Evolutionary conservation across 345 rosid species (phyloP).

Genomic region (Passiflora organensis): DNA sequence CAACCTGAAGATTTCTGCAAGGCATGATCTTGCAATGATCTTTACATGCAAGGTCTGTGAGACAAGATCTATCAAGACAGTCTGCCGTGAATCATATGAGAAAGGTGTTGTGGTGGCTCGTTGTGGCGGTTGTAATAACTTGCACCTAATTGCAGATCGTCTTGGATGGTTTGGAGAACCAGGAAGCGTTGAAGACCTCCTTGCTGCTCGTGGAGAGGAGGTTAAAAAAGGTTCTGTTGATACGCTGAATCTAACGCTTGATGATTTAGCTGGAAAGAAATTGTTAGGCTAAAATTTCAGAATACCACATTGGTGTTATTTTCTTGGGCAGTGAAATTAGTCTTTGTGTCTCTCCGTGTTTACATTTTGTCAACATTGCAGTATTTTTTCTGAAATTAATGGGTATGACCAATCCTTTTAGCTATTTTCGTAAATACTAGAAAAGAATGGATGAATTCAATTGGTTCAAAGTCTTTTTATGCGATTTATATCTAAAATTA

Average conservation of each 20-base stretch:
- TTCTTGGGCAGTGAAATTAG: not conserved
- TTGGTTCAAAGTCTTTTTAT: too few relatives aligned
- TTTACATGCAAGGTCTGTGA: constrained; percentile 88
- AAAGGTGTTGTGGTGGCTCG: constrained; percentile 84
- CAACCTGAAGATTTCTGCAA: constrained; percentile 51
- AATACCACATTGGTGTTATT: not conserved
- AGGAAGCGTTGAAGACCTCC: constrained; percentile 71
- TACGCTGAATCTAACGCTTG: constrained; percentile 66
- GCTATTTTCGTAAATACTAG: too few relatives aligned
- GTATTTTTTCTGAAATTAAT: too few relatives aligned
- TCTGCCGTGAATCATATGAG: constrained; percentile 67
- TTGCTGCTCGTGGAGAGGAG: constrained; percentile 80
- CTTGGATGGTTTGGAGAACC: constrained; percentile 90
- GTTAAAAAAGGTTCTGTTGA: constrained; percentile 68
- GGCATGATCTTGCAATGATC: constrained; percentile 87
- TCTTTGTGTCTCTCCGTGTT: too few relatives aligned
- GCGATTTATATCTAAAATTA: too few relatives aligned
- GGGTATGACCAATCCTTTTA: too few relatives aligned
- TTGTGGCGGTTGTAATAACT: constrained; percentile 76
- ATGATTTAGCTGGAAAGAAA: constrained; percentile 72
- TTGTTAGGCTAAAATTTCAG: constrained; percentile 21
- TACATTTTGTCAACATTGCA: too few relatives aligned
- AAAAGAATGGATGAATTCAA: too few relatives aligned
- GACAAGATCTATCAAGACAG: constrained; percentile 73
- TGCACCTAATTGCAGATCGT: constrained; percentile 81